Evolutionary conservation across 345 rosid genomes (phyloP), one percentile per base, ranked within the genome.

Genomic region (Hypericum perforatum): DNA sequence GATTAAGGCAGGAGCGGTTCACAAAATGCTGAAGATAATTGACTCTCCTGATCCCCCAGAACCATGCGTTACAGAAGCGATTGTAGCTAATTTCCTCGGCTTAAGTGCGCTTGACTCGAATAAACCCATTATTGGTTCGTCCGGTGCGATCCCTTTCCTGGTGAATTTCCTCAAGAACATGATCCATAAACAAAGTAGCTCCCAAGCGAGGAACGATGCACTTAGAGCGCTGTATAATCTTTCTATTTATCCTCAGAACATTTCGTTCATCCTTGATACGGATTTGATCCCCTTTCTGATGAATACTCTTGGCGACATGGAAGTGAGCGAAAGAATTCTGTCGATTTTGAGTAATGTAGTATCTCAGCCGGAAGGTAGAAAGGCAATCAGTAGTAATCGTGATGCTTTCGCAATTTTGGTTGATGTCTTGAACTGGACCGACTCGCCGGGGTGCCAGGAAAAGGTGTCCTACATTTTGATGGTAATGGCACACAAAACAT

Each of bases 1-100:
- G 73, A 94, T 88, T n/a, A 85, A 92, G 69, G 88, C 96, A 13
- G 98, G 98, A 5, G 94, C 96, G 32, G 85, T 88, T 53, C 98
- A 92, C 65, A 88, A 85, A 73, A 83, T 92, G 94, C 63, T 92
- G 43, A 81, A 71, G 81, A 80, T 92, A 9, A 81, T 88, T 22
- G 94, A 85, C 60, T 71, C 80, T 48, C 76, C 86, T 43, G 57
- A 51, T 61, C 70, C 67, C 45, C 65, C 81, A 11, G 48, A 65
- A 45, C 74, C 76, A 13, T 67, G 63, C 10, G 77, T 88, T 12
- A 82, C 95, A 3, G 96, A 88, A 59, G 96, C 89, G 16, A 78
- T 85, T 13, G 89, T 82, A 5, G 98, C 98, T 0, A 92, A 92
- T 71, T 92, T 88, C 63, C 82, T 92, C 9, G 96, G 95, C 16